Conservation (phyloP, 257 asterid genomes). For the Solanum arcanum region DNA sequence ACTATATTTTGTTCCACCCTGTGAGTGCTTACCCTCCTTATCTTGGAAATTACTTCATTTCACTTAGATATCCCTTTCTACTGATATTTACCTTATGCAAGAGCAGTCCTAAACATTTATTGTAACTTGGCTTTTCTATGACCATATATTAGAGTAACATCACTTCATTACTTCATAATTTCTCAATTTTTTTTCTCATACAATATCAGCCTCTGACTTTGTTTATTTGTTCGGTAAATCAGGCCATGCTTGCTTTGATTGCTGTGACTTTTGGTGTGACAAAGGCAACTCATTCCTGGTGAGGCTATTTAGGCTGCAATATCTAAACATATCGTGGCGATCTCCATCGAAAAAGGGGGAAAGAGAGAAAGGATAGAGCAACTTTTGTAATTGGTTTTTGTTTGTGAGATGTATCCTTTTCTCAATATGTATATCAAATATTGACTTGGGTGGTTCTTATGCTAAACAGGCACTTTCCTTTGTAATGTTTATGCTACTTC, state of each 20-base stretch:
- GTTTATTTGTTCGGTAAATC: background rate
- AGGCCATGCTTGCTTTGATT: conserved; percentile 66
- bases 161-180: background rate
- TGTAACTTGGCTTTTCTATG: background rate
- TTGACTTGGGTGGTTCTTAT: background rate
- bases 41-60: background rate
- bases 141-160: background rate
- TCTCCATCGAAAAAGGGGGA: background rate
- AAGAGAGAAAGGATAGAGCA: background rate
- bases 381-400: background rate
- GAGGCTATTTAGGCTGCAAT: conserved; percentile 1
- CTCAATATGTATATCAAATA: background rate
- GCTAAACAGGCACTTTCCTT: background rate
- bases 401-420: background rate
- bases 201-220: background rate
- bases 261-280: conserved; percentile 77
- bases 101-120: background rate
- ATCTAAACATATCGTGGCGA: background rate
- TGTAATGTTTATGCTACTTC: background rate
- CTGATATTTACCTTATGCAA: background rate
- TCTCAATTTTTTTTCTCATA: background rate
- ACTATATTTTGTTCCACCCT: background rate
- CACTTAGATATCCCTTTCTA: background rate
- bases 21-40: background rate
- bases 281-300: conserved; percentile 52